Evolutionary conservation across 1,284 basidiomycete species (phyloP).

Genomic region (Hemileia vastatrix): DNA sequence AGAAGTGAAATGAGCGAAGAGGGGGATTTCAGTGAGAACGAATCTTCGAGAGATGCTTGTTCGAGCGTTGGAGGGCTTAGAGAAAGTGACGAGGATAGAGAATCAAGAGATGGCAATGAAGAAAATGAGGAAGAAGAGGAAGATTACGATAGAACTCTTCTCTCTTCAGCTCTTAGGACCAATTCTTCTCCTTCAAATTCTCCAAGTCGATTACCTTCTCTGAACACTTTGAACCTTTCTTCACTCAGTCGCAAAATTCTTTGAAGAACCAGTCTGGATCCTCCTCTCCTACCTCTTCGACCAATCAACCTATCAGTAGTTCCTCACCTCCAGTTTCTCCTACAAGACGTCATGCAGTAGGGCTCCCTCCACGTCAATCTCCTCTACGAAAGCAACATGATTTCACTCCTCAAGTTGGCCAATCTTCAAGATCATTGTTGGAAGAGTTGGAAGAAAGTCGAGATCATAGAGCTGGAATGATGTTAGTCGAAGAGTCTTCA

Average conservation of each 20-base stretch:
- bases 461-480: neutral
- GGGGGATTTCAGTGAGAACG: neutral
- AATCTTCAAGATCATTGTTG: neutral
- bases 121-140: neutral
- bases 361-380: neutral
- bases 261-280: no score
- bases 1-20: neutral
- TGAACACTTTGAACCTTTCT: no score
- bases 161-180: neutral
- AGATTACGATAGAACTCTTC: neutral
- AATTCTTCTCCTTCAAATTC: neutral
- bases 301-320: neutral
- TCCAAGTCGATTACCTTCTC: neutral
- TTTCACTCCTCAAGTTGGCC: neutral
- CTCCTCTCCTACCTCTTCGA: neutral
- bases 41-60: neutral
- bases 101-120: neutral
- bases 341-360: neutral
- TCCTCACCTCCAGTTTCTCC: neutral
- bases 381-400: neutral
- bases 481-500: neutral
- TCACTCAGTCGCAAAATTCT: no score
- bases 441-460: neutral
- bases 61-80: neutral
- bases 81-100: neutral